Conservation (phyloP, 306 rosid species). For the Astragalus glycyphyllos region DNA sequence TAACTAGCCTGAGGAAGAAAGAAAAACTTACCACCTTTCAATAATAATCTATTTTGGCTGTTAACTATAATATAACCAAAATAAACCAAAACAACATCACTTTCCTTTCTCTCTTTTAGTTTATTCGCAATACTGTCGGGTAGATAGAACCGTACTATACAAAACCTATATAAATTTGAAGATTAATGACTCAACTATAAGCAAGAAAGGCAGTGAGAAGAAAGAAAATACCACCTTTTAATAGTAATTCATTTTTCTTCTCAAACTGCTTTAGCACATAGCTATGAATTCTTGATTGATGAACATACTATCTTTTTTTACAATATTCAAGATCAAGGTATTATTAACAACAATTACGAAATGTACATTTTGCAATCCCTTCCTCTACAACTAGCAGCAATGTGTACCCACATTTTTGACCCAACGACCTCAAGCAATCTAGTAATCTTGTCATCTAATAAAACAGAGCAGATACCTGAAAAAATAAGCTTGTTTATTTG, state of each 20-base stretch:
- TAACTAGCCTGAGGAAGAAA: too few relatives aligned
- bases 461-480: background rate
- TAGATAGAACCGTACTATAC: too few relatives aligned
- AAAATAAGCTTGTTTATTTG: background rate
- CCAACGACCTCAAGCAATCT: constrained; percentile 14
- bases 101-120: too few relatives aligned
- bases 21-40: too few relatives aligned
- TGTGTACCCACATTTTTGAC: background rate
- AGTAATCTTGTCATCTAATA: background rate
- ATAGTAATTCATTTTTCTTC: background rate
- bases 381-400: background rate
- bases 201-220: too few relatives aligned
- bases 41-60: too few relatives aligned
- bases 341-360: background rate
- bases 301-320: background rate
- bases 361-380: background rate
- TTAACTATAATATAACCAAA: too few relatives aligned
- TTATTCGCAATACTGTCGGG: too few relatives aligned
- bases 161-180: too few relatives aligned
- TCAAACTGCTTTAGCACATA: background rate
- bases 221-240: too few relatives aligned
- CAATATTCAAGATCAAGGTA: constrained; percentile 6
- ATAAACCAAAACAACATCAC: too few relatives aligned
- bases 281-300: background rate
- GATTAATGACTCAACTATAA: too few relatives aligned